Percentiles rank a stretch among this genome's conserved stretches.
These are phyloP conservation scores for Misopates orontium DNA, from an alignment of 257 asterid species.

Conservation along the genomic window DNA sequence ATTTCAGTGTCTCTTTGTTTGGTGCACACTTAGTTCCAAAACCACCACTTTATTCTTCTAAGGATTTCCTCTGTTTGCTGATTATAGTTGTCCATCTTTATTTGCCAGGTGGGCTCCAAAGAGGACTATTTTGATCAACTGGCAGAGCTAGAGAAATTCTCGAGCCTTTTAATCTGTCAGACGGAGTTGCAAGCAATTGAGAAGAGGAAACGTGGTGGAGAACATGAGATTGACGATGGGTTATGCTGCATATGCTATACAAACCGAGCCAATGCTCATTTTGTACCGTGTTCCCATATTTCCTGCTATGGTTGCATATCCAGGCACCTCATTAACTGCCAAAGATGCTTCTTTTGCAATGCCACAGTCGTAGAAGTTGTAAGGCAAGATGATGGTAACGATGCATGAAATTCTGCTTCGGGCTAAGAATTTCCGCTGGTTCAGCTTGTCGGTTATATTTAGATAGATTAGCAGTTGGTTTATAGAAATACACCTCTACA, in stretches of 20 bases:
- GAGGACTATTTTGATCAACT: conserved; percentile 55
- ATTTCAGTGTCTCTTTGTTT: no score
- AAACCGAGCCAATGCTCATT: conserved; percentile 52
- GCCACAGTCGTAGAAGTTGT: conserved; percentile 58
- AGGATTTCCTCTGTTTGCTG: conserved; percentile 15
- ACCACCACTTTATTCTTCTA: background rate
- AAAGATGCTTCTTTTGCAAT: conserved; percentile 94
- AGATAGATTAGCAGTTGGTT: conserved; percentile 25
- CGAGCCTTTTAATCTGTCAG: conserved; percentile 54
- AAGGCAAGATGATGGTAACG: conserved; percentile 30
- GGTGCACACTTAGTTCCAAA: no score
- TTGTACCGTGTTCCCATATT: conserved; percentile 70
- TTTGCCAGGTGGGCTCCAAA: conserved; percentile 61
- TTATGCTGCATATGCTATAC: conserved; percentile 87
- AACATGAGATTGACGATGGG: conserved; percentile 48
- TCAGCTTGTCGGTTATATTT: background rate
- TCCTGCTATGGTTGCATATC: conserved; percentile 91
- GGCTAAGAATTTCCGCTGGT: conserved; percentile 2
- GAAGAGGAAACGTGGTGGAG: conserved; percentile 37
- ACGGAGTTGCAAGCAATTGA: conserved; percentile 50
- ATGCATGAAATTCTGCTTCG: conserved; percentile 21
- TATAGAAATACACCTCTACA: conserved; percentile 23
- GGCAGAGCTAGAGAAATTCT: conserved; percentile 65
- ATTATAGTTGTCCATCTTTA: conserved; percentile 3
- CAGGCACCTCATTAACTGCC: conserved; percentile 83